Percentiles rank a stretch among this genome's conserved stretches.
Evolutionary conservation across 345 rosid species (phyloP).

Genomic region (Clausena lansium): DNA sequence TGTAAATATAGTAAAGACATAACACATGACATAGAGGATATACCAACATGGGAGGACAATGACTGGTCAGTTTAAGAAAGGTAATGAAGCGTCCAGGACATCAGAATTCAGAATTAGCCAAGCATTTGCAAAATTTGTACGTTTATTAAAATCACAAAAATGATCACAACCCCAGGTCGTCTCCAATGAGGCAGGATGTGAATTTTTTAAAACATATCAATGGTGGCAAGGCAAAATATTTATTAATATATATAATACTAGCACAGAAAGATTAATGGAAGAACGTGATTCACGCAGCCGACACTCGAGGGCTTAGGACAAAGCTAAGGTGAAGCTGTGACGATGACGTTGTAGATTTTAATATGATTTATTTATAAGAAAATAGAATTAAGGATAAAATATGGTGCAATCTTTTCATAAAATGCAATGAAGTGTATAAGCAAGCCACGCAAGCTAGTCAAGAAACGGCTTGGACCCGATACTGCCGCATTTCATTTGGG

Average conservation of each 20-base stretch:
- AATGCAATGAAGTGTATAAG: neutral
- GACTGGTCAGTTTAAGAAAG: neutral
- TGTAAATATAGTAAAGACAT: neutral
- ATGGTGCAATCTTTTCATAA: neutral
- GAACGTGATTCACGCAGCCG: conserved; percentile 40
- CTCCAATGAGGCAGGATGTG: neutral
- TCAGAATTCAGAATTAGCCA: neutral
- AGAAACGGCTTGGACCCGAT: conserved; percentile 14
- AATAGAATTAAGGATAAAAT: neutral
- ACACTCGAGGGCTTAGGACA: neutral
- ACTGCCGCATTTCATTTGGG: neutral
- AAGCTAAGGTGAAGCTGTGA: conserved; percentile 6
- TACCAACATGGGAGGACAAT: neutral
- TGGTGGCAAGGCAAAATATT: neutral
- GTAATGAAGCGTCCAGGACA: neutral
- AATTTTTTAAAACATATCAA: neutral
- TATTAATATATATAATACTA: neutral
- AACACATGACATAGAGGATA: neutral
- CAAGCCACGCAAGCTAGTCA: conserved; percentile 2
- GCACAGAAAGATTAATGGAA: neutral
- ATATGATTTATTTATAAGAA: neutral
- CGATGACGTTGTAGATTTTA: conserved; percentile 4
- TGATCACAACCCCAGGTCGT: neutral
- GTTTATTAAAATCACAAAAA: neutral
- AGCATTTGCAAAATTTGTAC: neutral